Evolutionary conservation across 495 filamentous ascomycete species (phyloP).

Genomic region (Aspergillus heteromorphus): DNA sequence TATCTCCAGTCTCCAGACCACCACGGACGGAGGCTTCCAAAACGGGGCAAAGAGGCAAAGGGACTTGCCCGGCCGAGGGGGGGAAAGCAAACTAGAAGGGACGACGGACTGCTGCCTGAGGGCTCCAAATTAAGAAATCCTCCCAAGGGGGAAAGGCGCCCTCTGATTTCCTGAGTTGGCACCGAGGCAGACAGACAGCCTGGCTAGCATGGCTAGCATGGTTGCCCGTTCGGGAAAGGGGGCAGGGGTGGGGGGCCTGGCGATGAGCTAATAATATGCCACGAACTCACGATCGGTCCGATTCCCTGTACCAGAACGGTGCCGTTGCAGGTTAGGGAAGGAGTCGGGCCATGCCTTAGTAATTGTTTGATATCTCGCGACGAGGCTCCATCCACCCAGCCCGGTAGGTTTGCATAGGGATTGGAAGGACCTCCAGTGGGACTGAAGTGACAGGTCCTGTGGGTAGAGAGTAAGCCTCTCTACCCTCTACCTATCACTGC

Average conservation of each 20-base stretch:
- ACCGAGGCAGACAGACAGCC: constrained; percentile 7
- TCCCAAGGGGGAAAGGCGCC: background rate
- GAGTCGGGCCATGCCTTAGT: background rate
- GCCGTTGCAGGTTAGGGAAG: background rate
- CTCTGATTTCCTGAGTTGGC: constrained; percentile 8
- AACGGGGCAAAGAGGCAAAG: background rate
- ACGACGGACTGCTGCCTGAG: constrained; percentile 8
- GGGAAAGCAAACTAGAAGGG: background rate
- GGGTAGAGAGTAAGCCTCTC: no score
- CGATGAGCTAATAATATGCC: constrained; percentile 9
- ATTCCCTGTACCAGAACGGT: constrained; percentile 1
- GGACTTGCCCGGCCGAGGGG: background rate
- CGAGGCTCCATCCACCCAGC: no score
- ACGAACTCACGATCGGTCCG: constrained; percentile 5
- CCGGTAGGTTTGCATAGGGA: no score
- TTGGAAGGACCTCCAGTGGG: background rate
- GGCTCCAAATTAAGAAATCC: constrained; percentile 16
- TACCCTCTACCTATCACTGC: background rate
- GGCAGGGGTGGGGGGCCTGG: background rate
- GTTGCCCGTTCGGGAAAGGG: constrained; percentile 7
- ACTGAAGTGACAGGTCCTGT: no score
- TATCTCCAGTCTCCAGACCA: constrained; percentile 7
- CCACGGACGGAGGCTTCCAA: constrained; percentile 3
- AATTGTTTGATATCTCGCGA: background rate
- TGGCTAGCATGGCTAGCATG: no score